Base-by-base conservation (phyloP, 768 basidiomycete genomes). In the Phylloporus scabripes region DNA sequence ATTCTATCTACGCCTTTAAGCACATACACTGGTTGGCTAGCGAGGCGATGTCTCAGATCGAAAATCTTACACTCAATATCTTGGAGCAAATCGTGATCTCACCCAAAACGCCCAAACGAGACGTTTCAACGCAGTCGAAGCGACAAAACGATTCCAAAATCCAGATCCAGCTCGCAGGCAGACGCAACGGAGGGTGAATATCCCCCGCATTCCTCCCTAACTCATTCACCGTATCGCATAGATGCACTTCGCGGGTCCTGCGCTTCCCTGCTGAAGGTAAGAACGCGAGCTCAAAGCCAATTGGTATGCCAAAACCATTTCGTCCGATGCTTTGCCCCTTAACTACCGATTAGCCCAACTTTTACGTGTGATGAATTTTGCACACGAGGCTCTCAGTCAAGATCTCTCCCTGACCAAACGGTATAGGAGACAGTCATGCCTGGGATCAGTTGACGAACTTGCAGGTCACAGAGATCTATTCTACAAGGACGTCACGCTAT, bases 401-500 rank as follows among this genome's bases (percentile, higher is more conserved):
- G 73, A 70, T 14, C 64, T 81, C 11, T 78, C 87, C 1, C 64
- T 73, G 7, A 87, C 86, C 12, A 87, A 88, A 69, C 70, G 85
- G 83, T 82, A 23, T 5, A 53, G 33, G 54, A n/a, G 9, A 18
- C n/a, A 23, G 21, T 34, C 23, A 47, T 37, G 17, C 18, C 5
- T 47, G 48, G 46, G 46, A 50, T 51, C 56, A 47, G 40, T 33
- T 55, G 38, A 39, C 33, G 8, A 42, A 53, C 36, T 12, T 12
- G 10, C 37, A 21, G 20, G 15, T n/a, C 34, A 24, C 50, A 92
- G 93, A 12, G 92, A 95, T 65, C 77, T 95, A 14, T 97, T 79
- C 67, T 97, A 98, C 69, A 82, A 81, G 54, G 90, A 95, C 50
- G 85, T 92, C 1, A 54, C 65, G 0, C 69, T 96, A 5, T 98